Percentiles rank a stretch among this genome's conserved stretches.
These are phyloP conservation scores for Solanum raphanifolium DNA, from an alignment of 257 asterid species.

Conservation along the genomic window DNA sequence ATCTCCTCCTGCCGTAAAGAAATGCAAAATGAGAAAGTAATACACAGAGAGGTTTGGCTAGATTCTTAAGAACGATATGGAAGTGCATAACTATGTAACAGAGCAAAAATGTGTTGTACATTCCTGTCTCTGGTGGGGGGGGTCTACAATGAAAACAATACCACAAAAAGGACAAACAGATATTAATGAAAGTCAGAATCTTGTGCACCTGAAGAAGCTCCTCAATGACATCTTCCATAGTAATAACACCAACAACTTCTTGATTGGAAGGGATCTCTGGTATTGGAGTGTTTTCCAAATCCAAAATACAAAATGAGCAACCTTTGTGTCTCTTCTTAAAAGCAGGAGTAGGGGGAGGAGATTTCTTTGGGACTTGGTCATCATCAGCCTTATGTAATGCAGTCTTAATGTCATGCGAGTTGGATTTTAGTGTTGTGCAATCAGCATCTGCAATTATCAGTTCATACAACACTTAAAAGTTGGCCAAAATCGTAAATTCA, in stretches of 20 bases:
- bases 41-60: too few relatives aligned
- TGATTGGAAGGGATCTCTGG: constrained; percentile 76
- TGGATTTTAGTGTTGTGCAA: constrained; percentile 20
- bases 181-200: not conserved
- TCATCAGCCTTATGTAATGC: constrained; percentile 28
- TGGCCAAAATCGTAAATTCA: not conserved
- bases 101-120: not conserved
- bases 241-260: constrained; percentile 83
- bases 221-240: constrained; percentile 98
- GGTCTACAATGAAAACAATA: not conserved
- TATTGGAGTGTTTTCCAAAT: constrained; percentile 64
- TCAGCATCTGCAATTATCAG: constrained; percentile 30
- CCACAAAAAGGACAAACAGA: not conserved
- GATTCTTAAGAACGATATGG: not conserved
- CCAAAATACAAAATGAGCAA: constrained; percentile 89
- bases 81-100: not conserved
- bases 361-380: constrained; percentile 41
- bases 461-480: not conserved
- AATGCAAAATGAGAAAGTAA: not conserved
- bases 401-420: constrained; percentile 21
- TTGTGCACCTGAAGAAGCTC: constrained; percentile 93
- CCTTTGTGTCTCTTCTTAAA: constrained; percentile 91
- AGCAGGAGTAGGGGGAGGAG: constrained; percentile 77
- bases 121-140: not conserved
- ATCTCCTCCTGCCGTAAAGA: constrained; percentile 77